Evolutionary conservation across 164 flowering plant genomes (phyloP), one percentile per base, ranked within the genome.

Genomic region (Stephania yunnanensis): DNA sequence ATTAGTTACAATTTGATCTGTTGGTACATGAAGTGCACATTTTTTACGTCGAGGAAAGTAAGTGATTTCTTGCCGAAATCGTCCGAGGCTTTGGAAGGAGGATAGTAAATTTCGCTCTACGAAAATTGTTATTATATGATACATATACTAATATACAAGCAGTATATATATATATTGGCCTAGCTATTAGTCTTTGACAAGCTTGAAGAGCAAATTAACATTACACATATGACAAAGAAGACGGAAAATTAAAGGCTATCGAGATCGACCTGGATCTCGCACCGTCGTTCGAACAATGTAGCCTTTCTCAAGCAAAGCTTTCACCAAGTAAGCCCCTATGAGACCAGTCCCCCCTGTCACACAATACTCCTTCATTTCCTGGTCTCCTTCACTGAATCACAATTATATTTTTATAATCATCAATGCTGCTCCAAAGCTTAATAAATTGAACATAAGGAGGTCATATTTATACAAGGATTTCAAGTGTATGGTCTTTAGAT

Each of bases 341-440:
- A 88, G 84, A 55, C 91, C 90, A 10, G 90, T 88, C 65, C 93
- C 93, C 31, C 93, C 91, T 0, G 93, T 89, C 15, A 89, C 93
- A 79, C 91, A 88, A 73, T 82, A 88, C 46, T 82, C 89, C 6
- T 81, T 79, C 89, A 87, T 88, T 82, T 79, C 88, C 87, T 88
- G 48, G 42, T 58, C 45, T 50, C 11, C 58, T 3, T 70, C 68
- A 19, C n/a, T 25, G 7, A 42, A 50, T 30, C 68, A 65, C 22
- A 6, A 6, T 68, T 19, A 13, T 22, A 5, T 25, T 64, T 58
- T 30, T 25, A 25, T 25, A 25, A 31, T 58, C 64, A 13, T 2
- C 6, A 19, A 19, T 58, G 64, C 64, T 58, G 17, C 7, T 58
- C 13, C 64, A 5, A 17, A 58, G 55, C 15, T 50, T 19, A 19